Evolutionary conservation across 2,329 filamentous ascomycete species (phyloP).

Genomic region (Harringtonia lauricola): DNA sequence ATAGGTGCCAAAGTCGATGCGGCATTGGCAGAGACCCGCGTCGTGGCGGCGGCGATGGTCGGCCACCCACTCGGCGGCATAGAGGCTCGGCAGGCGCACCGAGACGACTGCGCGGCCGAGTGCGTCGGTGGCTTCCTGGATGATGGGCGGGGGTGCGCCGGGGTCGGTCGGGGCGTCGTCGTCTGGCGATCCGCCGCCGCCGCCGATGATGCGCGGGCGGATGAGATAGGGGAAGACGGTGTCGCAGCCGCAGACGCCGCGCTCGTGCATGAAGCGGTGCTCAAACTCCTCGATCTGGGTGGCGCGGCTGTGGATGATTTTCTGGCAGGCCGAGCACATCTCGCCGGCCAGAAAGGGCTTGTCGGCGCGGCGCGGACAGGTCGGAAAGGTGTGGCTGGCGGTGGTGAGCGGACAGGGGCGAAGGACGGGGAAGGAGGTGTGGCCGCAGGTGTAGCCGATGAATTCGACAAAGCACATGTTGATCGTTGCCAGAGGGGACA

Average conservation of each 20-base stretch:
- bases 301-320: constrained; percentile 26
- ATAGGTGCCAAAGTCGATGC: constrained; percentile 21
- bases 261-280: constrained; percentile 32
- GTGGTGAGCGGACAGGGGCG: constrained; percentile 33
- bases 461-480: constrained; percentile 37
- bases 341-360: constrained; percentile 19
- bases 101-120: constrained; percentile 2
- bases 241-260: constrained; percentile 28
- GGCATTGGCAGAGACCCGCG: constrained; percentile 23
- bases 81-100: constrained; percentile 24
- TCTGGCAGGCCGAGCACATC: constrained; percentile 27
- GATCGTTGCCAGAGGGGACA: background rate
- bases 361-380: constrained; percentile 19
- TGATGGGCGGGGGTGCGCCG: background rate
- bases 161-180: background rate
- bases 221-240: constrained; percentile 25
- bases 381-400: constrained; percentile 20
- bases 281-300: constrained; percentile 28
- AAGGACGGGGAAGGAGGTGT: constrained; percentile 28
- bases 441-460: constrained; percentile 35
- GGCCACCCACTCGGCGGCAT: constrained; percentile 26
- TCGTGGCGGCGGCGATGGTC: constrained; percentile 27
- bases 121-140: constrained; percentile 1
- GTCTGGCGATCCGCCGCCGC: background rate
- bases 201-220: constrained; percentile 20